Evolutionary conservation across 2,329 filamentous ascomycete genomes (phyloP).

Genomic region (Neonectria punicea): DNA sequence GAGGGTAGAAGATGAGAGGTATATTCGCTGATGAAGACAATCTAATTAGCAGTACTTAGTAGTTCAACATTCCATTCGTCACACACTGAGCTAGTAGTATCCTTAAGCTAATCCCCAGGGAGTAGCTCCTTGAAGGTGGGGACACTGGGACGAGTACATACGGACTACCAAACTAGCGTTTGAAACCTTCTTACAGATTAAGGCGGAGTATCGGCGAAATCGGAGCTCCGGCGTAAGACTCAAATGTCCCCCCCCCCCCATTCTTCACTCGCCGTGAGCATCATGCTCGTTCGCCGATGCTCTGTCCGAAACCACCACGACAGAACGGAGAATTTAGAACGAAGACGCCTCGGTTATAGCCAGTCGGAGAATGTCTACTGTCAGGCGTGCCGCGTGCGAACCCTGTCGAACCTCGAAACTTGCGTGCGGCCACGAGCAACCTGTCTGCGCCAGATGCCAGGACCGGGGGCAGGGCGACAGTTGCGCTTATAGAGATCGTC

Average conservation of each 20-base stretch:
- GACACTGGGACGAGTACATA: too few relatives aligned
- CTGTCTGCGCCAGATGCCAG: conserved; percentile 15
- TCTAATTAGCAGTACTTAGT: too few relatives aligned
- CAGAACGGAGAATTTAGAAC: neutral
- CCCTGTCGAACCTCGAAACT: conserved; percentile 17
- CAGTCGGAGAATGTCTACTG: neutral
- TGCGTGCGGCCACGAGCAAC: conserved; percentile 20
- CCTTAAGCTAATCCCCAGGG: too few relatives aligned
- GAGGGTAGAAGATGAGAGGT: too few relatives aligned
- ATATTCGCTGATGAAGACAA: too few relatives aligned
- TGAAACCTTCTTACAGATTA: too few relatives aligned
- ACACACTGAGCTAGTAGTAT: too few relatives aligned
- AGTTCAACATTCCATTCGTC: too few relatives aligned
- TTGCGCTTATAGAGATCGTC: conserved; percentile 16
- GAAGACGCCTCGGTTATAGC: neutral
- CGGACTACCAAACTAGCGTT: too few relatives aligned
- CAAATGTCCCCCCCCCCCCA: too few relatives aligned
- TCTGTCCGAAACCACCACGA: neutral
- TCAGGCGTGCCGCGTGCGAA: conserved; percentile 20
- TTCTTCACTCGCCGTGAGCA: too few relatives aligned
- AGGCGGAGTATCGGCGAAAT: neutral
- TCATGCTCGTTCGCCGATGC: neutral
- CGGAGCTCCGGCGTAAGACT: neutral
- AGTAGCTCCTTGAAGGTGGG: too few relatives aligned
- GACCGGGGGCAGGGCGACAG: conserved; percentile 1